Percentiles rank a stretch among this genome's conserved stretches.
Evolutionary conservation across 2,329 filamentous ascomycete genomes (phyloP).

Genomic region (Fusarium sp.): DNA sequence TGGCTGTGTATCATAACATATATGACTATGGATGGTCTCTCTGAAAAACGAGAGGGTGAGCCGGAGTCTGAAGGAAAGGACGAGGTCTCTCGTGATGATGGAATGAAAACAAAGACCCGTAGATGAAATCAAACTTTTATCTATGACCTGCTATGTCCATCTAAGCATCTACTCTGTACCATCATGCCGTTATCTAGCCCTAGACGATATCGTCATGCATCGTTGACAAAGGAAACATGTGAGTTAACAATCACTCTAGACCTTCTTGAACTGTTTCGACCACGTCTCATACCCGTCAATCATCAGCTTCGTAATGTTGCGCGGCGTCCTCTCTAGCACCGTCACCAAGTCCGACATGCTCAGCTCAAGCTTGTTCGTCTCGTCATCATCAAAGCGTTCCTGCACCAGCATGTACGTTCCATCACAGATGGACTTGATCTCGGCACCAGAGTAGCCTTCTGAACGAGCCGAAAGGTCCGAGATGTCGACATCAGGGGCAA

Average conservation of each 20-base stretch:
- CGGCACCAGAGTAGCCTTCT: slow-evolving; percentile 87
- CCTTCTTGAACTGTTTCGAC: slow-evolving; percentile 55
- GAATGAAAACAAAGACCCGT: slow-evolving; percentile 27
- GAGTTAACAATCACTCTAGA: slow-evolving; percentile 11
- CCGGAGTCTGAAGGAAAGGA: slow-evolving; percentile 6
- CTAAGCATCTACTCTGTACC: not conserved
- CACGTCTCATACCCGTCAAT: slow-evolving; percentile 69
- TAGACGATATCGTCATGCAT: not conserved
- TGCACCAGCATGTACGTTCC: slow-evolving; percentile 58
- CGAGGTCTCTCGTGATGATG: slow-evolving; percentile 27
- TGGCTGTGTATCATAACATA: slow-evolving; percentile 40
- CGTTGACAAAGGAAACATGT: not conserved
- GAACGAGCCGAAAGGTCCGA: slow-evolving; percentile 71
- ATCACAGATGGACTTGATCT: slow-evolving; percentile 71
- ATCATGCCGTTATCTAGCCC: not conserved
- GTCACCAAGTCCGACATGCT: slow-evolving; percentile 57
- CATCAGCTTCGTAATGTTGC: slow-evolving; percentile 71
- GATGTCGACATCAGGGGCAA: slow-evolving; percentile 74
- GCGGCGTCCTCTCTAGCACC: slow-evolving; percentile 61
- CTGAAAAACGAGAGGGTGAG: slow-evolving; percentile 17
- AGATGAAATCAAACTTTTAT: slow-evolving; percentile 23
- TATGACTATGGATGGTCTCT: slow-evolving; percentile 31
- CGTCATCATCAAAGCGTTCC: slow-evolving; percentile 49
- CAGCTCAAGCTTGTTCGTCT: slow-evolving; percentile 50
- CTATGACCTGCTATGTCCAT: not conserved